phyloP scores from a whole-genome alignment of 2,329 filamentous ascomycete genomes.

The Zymoseptoria passerinii region DNA sequence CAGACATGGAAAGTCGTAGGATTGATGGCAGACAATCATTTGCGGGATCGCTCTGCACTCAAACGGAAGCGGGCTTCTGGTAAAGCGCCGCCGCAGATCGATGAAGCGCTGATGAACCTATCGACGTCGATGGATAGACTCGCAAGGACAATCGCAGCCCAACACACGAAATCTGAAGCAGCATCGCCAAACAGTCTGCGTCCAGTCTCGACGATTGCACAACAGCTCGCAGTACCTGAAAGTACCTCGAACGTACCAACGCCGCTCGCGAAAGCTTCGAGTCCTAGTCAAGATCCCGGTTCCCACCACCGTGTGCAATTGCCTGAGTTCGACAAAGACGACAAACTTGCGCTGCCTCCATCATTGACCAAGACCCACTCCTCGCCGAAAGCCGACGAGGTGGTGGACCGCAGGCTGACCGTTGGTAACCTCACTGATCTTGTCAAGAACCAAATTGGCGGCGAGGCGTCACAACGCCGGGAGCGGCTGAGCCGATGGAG shows the following conservation, averaged over 20 bases:
- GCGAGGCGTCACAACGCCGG: conserved; percentile 9
- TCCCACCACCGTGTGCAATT: conserved; percentile 26
- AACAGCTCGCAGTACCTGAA: conserved; percentile 28
- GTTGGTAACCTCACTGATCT: conserved; percentile 18
- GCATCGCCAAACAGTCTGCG: conserved; percentile 12
- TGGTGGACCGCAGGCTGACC: conserved; percentile 12
- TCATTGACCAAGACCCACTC: conserved; percentile 15
- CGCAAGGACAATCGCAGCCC: conserved; percentile 10
- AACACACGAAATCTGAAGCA: conserved; percentile 14
- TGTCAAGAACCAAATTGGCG: conserved; percentile 13
- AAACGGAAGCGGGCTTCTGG: conserved; percentile 7
- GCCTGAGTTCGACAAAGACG: conserved; percentile 19
- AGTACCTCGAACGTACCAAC: conserved; percentile 48
- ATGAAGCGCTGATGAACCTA: background rate
- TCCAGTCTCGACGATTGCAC: conserved; percentile 17
- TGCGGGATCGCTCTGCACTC: conserved; percentile 29
- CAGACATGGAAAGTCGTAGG: conserved; percentile 53
- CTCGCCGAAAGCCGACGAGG: background rate
- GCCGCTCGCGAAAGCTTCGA: conserved; percentile 39
- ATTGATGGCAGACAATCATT: conserved; percentile 42
- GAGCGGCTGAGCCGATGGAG: conserved; percentile 23
- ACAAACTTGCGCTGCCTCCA: conserved; percentile 20
- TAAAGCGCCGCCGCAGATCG: conserved; percentile 2
- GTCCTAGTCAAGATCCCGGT: conserved; percentile 3
- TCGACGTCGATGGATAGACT: conserved; percentile 13